phyloP scores from a whole-genome alignment of 106 monocot genomes.

The Alisma plantagoaquatica region DNA sequence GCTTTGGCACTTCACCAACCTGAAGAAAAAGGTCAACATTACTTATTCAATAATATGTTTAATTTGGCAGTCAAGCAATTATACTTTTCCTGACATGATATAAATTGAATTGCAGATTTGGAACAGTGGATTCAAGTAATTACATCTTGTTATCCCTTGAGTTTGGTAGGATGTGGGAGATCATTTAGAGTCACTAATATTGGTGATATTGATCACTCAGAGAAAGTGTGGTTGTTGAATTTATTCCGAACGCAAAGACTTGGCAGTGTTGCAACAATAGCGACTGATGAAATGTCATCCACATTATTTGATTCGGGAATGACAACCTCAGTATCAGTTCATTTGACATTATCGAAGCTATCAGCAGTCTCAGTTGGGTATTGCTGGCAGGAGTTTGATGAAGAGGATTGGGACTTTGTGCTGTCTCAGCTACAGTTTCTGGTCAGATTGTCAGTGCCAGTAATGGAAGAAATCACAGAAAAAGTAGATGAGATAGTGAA shows the following conservation, averaged over 20 bases:
- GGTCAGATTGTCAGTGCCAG: slow-evolving; percentile 53
- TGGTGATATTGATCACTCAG: slow-evolving; percentile 29
- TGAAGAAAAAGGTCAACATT: slow-evolving; percentile 39
- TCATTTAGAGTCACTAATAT: slow-evolving; percentile 25
- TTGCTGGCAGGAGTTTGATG: slow-evolving; percentile 76
- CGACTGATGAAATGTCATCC: background rate
- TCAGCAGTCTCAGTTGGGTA: slow-evolving; percentile 68
- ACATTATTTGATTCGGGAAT: background rate
- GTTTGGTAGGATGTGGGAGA: slow-evolving; percentile 15
- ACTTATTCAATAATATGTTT: too few species aligned
- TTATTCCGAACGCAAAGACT: slow-evolving; percentile 62
- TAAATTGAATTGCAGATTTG: slow-evolving; percentile 38
- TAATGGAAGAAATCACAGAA: slow-evolving; percentile 79
- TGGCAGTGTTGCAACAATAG: background rate
- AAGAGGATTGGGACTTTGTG: slow-evolving; percentile 80
- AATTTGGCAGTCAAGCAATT: too few species aligned
- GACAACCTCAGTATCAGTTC: slow-evolving; percentile 14
- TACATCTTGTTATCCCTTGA: slow-evolving; percentile 77
- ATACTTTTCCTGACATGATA: too few species aligned
- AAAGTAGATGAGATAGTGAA: slow-evolving; percentile 47
- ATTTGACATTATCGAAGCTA: slow-evolving; percentile 48
- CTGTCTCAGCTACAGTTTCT: slow-evolving; percentile 35
- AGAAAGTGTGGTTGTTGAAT: slow-evolving; percentile 39
- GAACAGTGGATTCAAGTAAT: slow-evolving; percentile 78
- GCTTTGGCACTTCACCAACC: slow-evolving; percentile 18